Evolutionary conservation across 2,329 filamentous ascomycete species (phyloP), one percentile per base, ranked within the genome.

Genomic region (Anthostomella pinea): DNA sequence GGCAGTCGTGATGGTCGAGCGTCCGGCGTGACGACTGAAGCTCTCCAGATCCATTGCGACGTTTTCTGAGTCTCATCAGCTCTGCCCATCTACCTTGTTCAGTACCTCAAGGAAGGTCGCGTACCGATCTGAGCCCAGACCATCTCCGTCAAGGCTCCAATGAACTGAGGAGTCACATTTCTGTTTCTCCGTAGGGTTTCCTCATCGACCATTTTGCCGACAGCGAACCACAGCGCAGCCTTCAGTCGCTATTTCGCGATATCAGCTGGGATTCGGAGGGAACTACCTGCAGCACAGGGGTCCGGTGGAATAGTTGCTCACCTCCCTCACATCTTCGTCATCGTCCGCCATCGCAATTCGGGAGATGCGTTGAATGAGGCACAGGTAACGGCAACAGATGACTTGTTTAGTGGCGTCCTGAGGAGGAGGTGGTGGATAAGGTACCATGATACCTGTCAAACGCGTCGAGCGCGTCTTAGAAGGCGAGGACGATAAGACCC

Each of bases 161-260:
- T 94, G 62, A 94, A 95, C 56, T 95, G 88, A 2, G 87, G 87
- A 17, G 91, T 95, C 6, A 90, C 87, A 62, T 95, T 96, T 46
- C 87, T 76, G 57, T 86, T 80, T 18, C 82, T 70, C 38, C 75
- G 72, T 19, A 88, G 67, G 13, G 81, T 83, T 58, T 95, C 85
- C 48, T 91, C 82, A 60, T 97, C 91, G 46, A 95, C 86, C 42
- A 94, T 91, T 59, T 88, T 85, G 49, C 87, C 87, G 41, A 95
- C 78, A 16, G 82, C 78, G 56, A 84, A 84, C 88, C 88, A 95
- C 16, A 95, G 77, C 10, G 86, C 85, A 22, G 85, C 81, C 70
- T 94, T 94, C 53, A 93, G 77, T 46, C 83, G 81, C 83, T 95
- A 48, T 31, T 19, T 24, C 33, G 15, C 8, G 3, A 13, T 26